These are phyloP conservation scores for Hypocreales sp. DNA, from an alignment of 2,329 filamentous ascomycete species.

Conservation along the genomic window DNA sequence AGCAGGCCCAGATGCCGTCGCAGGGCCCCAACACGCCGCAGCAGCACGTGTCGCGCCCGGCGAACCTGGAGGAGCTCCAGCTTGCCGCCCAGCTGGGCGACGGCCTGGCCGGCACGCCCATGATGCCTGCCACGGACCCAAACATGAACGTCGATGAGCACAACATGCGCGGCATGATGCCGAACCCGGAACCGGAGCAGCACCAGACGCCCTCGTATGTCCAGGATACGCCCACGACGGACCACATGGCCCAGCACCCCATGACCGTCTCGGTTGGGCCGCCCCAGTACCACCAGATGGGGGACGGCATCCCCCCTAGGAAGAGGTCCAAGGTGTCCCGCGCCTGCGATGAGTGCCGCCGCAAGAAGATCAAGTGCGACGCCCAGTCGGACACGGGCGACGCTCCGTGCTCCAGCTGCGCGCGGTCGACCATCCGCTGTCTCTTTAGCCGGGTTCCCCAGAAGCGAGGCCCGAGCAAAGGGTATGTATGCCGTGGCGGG, in stretches of 20 bases:
- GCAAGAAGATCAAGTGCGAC: slow-evolving; percentile 85
- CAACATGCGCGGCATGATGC: slow-evolving; percentile 25
- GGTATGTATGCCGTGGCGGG: too few species aligned
- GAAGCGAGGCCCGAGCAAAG: slow-evolving; percentile 81
- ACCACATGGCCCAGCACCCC: slow-evolving; percentile 19
- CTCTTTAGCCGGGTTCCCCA: slow-evolving; percentile 78
- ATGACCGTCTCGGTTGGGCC: slow-evolving; percentile 21
- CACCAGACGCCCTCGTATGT: slow-evolving; percentile 20
- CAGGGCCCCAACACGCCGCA: slow-evolving; percentile 22
- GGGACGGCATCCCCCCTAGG: slow-evolving; percentile 48
- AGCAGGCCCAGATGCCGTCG: slow-evolving; percentile 7
- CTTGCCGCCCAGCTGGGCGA: slow-evolving; percentile 42
- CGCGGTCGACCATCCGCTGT: slow-evolving; percentile 59
- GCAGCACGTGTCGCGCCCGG: slow-evolving; percentile 24
- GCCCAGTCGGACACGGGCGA: slow-evolving; percentile 59
- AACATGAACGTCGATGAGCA: slow-evolving; percentile 27
- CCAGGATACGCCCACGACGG: slow-evolving; percentile 19
- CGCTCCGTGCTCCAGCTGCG: slow-evolving; percentile 68
- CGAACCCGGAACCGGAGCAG: slow-evolving; percentile 23
- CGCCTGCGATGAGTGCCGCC: slow-evolving; percentile 76
- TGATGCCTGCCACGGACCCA: slow-evolving; percentile 31
- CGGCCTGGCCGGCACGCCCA: slow-evolving; percentile 30
- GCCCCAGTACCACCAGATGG: slow-evolving; percentile 24
- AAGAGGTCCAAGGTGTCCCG: slow-evolving; percentile 79
- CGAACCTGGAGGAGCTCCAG: slow-evolving; percentile 40